These are phyloP conservation scores for Magnolia changhungtana DNA, from an alignment of 164 flowering plant genomes.

Conservation along the genomic window DNA sequence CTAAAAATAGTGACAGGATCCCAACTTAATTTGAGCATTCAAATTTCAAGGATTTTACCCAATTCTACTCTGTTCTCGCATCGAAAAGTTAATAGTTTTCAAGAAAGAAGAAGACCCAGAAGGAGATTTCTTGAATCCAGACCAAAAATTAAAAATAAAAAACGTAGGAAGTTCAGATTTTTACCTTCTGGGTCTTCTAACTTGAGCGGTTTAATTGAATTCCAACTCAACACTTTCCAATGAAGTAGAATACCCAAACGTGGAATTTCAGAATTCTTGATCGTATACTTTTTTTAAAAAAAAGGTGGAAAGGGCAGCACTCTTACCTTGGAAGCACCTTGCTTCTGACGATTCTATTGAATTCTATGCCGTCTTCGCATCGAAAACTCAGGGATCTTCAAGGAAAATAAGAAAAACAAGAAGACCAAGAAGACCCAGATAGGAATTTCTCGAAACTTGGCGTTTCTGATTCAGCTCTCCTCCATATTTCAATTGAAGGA, in stretches of 20 bases:
- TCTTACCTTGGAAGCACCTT: not conserved
- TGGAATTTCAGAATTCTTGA: not conserved
- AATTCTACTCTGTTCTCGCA: not conserved
- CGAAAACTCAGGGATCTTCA: not conserved
- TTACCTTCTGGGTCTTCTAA: not conserved
- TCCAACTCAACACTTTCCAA: not conserved
- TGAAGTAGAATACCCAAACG: not conserved
- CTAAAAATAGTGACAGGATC: not conserved
- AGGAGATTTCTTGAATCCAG: not conserved
- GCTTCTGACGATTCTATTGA: not conserved
- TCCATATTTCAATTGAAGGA: not conserved
- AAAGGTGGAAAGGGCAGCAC: no score
- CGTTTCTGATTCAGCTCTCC: not conserved
- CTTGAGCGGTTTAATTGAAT: not conserved
- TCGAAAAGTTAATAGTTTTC: not conserved
- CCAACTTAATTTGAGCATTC: not conserved
- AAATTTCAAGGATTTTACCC: not conserved
- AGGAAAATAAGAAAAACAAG: not conserved
- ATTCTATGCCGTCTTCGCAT: not conserved
- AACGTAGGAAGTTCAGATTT: not conserved
- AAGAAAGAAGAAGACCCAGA: conserved; percentile 5
- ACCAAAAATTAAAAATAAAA: no score
- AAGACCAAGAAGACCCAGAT: not conserved
- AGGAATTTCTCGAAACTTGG: not conserved
- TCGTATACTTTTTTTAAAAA: no score